phyloP scores from a whole-genome alignment of 495 filamentous ascomycete species.

The Penicillium lagena region DNA sequence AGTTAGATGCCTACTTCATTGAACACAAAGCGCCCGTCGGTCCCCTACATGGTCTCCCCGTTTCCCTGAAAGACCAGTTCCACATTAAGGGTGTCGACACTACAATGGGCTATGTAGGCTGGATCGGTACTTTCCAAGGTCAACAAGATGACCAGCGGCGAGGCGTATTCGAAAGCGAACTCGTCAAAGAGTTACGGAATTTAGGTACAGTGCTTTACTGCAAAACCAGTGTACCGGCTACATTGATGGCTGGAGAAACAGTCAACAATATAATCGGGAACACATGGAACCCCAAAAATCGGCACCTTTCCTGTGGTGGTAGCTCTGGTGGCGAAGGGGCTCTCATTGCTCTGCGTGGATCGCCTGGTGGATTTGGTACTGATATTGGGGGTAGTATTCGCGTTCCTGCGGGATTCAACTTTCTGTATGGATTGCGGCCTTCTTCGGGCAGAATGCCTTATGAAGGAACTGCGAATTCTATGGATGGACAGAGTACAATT shows the following conservation, averaged over 20 bases:
- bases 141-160: constrained; percentile 31
- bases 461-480: constrained; percentile 36
- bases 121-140: constrained; percentile 49
- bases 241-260: constrained; percentile 56
- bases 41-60: constrained; percentile 58
- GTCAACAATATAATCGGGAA: constrained; percentile 49
- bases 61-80: constrained; percentile 68
- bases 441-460: constrained; percentile 43
- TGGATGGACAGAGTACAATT: constrained; percentile 54
- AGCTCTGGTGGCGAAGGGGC: constrained; percentile 57
- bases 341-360: constrained; percentile 48
- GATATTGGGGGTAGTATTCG: constrained; percentile 70
- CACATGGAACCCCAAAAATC: constrained; percentile 45
- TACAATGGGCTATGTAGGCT: constrained; percentile 54
- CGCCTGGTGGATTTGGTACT: constrained; percentile 55
- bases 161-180: constrained; percentile 37
- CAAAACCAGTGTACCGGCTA: constrained; percentile 58
- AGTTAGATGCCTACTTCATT: constrained; percentile 50
- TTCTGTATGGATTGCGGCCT: constrained; percentile 49
- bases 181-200: constrained; percentile 44
- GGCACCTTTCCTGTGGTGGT: constrained; percentile 41
- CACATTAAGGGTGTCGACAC: constrained; percentile 60
- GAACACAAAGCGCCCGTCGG: constrained; percentile 43
- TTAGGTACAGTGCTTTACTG: constrained; percentile 58
- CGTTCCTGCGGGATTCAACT: constrained; percentile 60